phyloP scores from a whole-genome alignment of 306 rosid species.

The Cucurbita maxima region DNA sequence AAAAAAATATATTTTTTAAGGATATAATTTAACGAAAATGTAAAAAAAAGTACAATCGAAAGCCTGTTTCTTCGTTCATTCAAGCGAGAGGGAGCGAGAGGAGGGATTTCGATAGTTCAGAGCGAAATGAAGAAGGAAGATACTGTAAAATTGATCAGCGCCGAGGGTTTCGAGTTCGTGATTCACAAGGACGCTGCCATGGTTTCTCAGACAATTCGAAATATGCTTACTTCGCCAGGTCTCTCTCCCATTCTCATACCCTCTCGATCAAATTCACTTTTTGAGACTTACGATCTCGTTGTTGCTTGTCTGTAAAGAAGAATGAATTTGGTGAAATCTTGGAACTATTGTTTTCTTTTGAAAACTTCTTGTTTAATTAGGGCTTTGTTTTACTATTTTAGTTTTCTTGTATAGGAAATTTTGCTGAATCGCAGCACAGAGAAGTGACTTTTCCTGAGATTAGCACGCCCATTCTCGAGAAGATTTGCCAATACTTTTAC shows the following conservation, averaged over 20 bases:
- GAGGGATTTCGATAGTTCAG: conserved; percentile 11
- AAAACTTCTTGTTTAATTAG: not conserved
- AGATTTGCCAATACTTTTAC: conserved; percentile 89
- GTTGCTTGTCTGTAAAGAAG: not conserved
- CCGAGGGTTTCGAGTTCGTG: conserved; percentile 87
- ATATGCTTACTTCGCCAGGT: conserved; percentile 99
- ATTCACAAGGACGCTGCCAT: conserved; percentile 91
- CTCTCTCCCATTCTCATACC: not conserved
- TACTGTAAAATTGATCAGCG: conserved; percentile 66
- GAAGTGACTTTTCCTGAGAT: conserved; percentile 94
- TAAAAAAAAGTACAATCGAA: not conserved
- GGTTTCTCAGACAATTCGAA: conserved; percentile 96
- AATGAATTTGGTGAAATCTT: not conserved
- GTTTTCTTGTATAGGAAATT: conserved; percentile 42
- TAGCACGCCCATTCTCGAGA: conserved; percentile 90
- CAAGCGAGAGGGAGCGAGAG: not conserved
- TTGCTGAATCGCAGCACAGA: conserved; percentile 66
- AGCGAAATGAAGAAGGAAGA: conserved; percentile 66
- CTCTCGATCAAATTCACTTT: not conserved
- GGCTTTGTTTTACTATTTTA: not conserved
- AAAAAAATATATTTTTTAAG: no score
- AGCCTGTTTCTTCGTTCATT: not conserved
- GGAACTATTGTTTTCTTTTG: not conserved
- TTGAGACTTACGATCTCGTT: not conserved
- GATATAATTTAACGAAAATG: not conserved